Percentiles rank a stretch among this genome's conserved stretches.
Conservation (phyloP, 192 early-diverging fungal species). For the Spinellus fusiger region DNA sequence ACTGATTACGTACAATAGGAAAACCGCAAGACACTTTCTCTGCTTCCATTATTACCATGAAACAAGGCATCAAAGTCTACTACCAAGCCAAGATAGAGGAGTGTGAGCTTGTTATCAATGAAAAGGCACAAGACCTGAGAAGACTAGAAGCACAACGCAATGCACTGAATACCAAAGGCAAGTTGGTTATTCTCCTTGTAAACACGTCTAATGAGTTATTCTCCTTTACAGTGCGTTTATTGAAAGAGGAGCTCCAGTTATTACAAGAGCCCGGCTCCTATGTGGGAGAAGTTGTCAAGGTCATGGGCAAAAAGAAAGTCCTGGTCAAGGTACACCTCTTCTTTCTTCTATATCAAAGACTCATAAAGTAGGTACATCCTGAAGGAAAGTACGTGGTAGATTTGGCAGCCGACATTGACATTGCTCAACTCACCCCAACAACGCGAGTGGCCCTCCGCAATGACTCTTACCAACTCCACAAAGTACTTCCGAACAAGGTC, state of each 20-base stretch:
- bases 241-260: conserved; percentile 93
- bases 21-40: neutral
- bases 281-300: conserved; percentile 96
- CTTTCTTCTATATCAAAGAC: neutral
- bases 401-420: conserved; percentile 87
- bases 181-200: too few species aligned
- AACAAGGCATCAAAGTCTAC: conserved; percentile 66
- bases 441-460: conserved; percentile 88
- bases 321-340: conserved; percentile 61
- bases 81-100: conserved; percentile 80
- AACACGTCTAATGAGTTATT: neutral
- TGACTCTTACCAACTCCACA: conserved; percentile 91
- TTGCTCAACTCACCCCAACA: conserved; percentile 84
- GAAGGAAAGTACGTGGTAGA: conserved; percentile 99
- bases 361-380: conserved; percentile 71
- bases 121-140: conserved; percentile 91
- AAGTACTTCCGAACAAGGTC: conserved; percentile 94
- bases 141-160: conserved; percentile 99
- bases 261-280: conserved; percentile 95
- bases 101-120: conserved; percentile 79
- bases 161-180: conserved; percentile 92
- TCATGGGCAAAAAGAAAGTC: conserved; percentile 98
- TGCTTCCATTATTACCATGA: conserved; percentile 17
- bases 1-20: neutral
- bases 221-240: conserved; percentile 68